phyloP scores from a whole-genome alignment of 2,329 filamentous ascomycete genomes.

The Cladosporium oxysporum region DNA sequence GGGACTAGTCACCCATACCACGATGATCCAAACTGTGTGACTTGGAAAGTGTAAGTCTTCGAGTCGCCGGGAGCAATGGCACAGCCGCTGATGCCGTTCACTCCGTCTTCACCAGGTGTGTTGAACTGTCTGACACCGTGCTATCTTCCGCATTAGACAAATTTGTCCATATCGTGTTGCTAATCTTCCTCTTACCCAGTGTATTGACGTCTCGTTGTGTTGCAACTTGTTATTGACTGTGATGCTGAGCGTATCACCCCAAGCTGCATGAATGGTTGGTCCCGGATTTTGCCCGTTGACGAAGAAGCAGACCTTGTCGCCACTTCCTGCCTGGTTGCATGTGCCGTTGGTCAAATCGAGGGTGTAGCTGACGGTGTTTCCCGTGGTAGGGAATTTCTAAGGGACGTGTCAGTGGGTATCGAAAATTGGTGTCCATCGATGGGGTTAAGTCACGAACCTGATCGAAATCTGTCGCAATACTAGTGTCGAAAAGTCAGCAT shows the following conservation, averaged over 20 bases:
- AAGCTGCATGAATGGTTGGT: slow-evolving; percentile 58
- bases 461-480: slow-evolving; percentile 44
- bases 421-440: background rate
- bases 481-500: background rate
- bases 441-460: slow-evolving; percentile 9
- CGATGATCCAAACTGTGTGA: slow-evolving; percentile 47
- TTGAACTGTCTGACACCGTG: slow-evolving; percentile 61
- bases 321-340: slow-evolving; percentile 48
- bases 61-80: slow-evolving; percentile 53
- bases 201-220: slow-evolving; percentile 53
- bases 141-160: slow-evolving; percentile 46
- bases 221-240: slow-evolving; percentile 56
- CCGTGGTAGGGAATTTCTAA: slow-evolving; percentile 40
- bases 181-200: slow-evolving; percentile 6
- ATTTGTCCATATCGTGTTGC: too few species aligned
- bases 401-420: background rate
- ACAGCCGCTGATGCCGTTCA: slow-evolving; percentile 49
- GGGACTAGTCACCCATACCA: slow-evolving; percentile 30
- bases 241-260: slow-evolving; percentile 51
- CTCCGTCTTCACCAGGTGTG: slow-evolving; percentile 59
- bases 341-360: slow-evolving; percentile 39
- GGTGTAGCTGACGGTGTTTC: slow-evolving; percentile 37
- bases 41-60: slow-evolving; percentile 58
- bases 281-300: slow-evolving; percentile 66
- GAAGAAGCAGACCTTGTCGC: slow-evolving; percentile 42